These are phyloP conservation scores for Conoideocrella luteorostrata DNA, from an alignment of 2,329 filamentous ascomycete species.

Conservation along the genomic window DNA sequence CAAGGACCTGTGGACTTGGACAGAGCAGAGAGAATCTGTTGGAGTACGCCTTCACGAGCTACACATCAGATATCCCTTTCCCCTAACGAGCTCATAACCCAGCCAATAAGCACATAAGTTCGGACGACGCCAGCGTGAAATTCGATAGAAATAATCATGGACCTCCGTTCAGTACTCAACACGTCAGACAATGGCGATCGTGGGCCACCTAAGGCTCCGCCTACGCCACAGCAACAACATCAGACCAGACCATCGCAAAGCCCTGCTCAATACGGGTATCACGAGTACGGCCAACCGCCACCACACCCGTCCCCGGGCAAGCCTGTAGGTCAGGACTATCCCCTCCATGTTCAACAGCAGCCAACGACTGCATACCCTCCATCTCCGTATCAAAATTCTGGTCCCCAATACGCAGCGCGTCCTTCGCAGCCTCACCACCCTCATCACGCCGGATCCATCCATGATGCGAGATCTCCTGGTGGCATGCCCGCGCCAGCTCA, in stretches of 20 bases:
- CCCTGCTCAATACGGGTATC: conserved; percentile 39
- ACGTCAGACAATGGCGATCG: conserved; percentile 40
- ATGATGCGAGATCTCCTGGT: conserved; percentile 46
- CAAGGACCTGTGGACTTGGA: neutral
- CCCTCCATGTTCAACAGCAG: conserved; percentile 23
- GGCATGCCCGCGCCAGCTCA: conserved; percentile 26
- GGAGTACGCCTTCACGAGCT: neutral
- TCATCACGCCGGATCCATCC: conserved; percentile 34
- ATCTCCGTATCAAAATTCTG: conserved; percentile 31
- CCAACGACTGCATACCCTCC: conserved; percentile 30
- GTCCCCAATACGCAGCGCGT: conserved; percentile 35
- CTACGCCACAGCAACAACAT: conserved; percentile 25
- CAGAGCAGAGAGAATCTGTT: neutral
- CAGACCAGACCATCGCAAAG: conserved; percentile 30
- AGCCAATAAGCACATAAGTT: neutral
- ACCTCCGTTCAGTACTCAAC: conserved; percentile 50
- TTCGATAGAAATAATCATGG: conserved; percentile 29
- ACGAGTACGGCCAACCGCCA: conserved; percentile 39
- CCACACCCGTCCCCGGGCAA: conserved; percentile 42
- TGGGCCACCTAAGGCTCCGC: conserved; percentile 26
- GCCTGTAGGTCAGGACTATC: conserved; percentile 39
- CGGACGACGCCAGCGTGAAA: too few species aligned
- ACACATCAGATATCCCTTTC: too few species aligned
- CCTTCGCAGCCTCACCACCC: conserved; percentile 32
- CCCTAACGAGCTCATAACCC: neutral